These are phyloP conservation scores for Calonectria pseudoreteaudii DNA, from an alignment of 2,329 filamentous ascomycete genomes.

Conservation along the genomic window DNA sequence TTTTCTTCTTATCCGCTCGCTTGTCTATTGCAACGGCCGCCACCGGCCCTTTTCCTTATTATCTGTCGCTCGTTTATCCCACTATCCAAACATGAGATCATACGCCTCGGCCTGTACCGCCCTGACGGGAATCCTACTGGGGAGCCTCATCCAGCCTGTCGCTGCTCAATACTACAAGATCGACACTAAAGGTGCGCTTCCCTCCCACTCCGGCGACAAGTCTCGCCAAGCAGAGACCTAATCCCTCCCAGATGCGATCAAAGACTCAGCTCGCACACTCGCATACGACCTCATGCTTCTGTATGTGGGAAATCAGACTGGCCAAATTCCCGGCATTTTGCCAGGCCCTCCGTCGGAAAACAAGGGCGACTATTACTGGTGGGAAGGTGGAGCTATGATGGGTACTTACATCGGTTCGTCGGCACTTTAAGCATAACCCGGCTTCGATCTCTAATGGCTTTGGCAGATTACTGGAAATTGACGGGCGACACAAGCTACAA, in stretches of 20 bases:
- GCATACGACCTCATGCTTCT: slow-evolving; percentile 65
- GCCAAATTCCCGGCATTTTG: slow-evolving; percentile 67
- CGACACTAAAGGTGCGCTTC: slow-evolving; percentile 45
- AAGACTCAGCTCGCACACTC: slow-evolving; percentile 57
- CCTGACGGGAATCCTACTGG: slow-evolving; percentile 28
- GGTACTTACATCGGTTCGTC: slow-evolving; percentile 67
- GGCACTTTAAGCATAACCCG: background rate
- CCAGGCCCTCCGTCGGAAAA: slow-evolving; percentile 63
- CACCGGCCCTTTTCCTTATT: background rate
- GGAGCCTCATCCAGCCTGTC: slow-evolving; percentile 31
- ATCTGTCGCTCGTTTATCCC: background rate
- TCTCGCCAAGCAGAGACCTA: background rate
- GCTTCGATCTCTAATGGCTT: background rate
- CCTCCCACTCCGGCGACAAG: background rate
- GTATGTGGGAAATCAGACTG: slow-evolving; percentile 63
- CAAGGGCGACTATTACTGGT: slow-evolving; percentile 76
- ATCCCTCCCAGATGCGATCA: slow-evolving; percentile 57
- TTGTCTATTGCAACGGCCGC: slow-evolving; percentile 1
- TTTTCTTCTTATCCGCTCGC: slow-evolving; percentile 2
- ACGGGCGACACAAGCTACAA: slow-evolving; percentile 76
- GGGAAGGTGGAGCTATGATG: slow-evolving; percentile 78
- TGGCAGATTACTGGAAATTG: slow-evolving; percentile 72
- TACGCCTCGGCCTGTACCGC: slow-evolving; percentile 25
- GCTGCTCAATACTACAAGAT: slow-evolving; percentile 47
- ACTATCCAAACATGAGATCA: slow-evolving; percentile 11